phyloP scores from a whole-genome alignment of 2,329 filamentous ascomycete species.

The Colletotrichum lentis region DNA sequence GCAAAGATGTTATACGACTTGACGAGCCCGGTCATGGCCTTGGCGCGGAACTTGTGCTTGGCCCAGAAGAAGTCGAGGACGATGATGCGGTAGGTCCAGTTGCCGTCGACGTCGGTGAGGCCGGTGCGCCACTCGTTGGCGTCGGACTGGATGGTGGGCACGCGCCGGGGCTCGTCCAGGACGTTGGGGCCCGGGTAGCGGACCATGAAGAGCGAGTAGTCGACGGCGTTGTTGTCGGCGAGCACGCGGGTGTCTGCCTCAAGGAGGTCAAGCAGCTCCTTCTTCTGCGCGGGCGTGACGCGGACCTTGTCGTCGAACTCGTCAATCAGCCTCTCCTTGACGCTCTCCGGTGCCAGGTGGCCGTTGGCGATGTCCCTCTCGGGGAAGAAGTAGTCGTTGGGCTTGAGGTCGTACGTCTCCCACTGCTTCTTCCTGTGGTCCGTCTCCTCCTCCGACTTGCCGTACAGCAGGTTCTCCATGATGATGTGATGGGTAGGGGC shows the following conservation, averaged over 20 bases:
- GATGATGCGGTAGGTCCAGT: constrained; percentile 72
- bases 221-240: constrained; percentile 70
- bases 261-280: constrained; percentile 63
- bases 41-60: constrained; percentile 73
- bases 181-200: constrained; percentile 49
- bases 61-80: constrained; percentile 83
- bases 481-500: constrained; percentile 77
- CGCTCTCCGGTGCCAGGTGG: constrained; percentile 67
- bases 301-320: constrained; percentile 72
- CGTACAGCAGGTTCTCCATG: constrained; percentile 79
- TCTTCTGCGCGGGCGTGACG: constrained; percentile 62
- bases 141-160: constrained; percentile 50
- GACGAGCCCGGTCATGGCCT: constrained; percentile 71
- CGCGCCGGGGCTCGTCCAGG: constrained; percentile 40
- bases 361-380: constrained; percentile 75
- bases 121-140: constrained; percentile 66
- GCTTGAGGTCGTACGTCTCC: constrained; percentile 80
- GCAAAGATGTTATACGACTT: constrained; percentile 70
- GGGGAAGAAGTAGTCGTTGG: constrained; percentile 77
- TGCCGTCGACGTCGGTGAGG: constrained; percentile 66
- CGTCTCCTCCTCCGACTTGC: constrained; percentile 57
- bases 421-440: constrained; percentile 55
- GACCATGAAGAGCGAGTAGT: constrained; percentile 79
- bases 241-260: constrained; percentile 71
- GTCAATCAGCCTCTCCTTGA: constrained; percentile 72